Evolutionary conservation across 331 rosid genomes (phyloP).

Genomic region (Stylosanthes scabra): DNA sequence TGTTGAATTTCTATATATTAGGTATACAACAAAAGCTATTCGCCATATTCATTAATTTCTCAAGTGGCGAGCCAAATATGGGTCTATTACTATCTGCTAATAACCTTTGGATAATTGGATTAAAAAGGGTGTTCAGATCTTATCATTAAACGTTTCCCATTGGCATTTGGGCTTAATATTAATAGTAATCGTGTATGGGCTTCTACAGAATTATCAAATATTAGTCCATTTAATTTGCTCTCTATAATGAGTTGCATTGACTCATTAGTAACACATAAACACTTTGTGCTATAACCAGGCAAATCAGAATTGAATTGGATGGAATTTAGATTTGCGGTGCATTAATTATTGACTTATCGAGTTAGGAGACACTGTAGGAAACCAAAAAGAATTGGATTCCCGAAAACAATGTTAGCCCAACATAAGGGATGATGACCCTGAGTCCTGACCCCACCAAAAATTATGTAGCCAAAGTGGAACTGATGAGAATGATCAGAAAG

Average conservation of each 20-base stretch:
- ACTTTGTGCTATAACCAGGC: neutral
- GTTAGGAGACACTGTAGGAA: too few relatives aligned
- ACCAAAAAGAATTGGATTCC: neutral
- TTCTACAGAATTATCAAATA: neutral
- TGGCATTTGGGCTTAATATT: neutral
- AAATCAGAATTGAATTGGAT: neutral
- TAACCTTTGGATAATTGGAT: too few relatives aligned
- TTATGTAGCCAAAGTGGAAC: neutral
- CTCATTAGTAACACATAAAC: neutral
- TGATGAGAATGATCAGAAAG: neutral
- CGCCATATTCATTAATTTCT: constrained; percentile 10
- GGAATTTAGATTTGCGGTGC: too few relatives aligned
- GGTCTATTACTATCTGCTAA: too few relatives aligned
- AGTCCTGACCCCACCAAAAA: neutral
- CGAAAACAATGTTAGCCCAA: neutral
- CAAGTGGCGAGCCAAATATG: constrained; percentile 7
- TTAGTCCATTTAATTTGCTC: too few relatives aligned
- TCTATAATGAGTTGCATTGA: too few relatives aligned
- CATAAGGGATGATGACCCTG: neutral
- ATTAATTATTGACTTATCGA: too few relatives aligned
- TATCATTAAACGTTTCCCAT: neutral
- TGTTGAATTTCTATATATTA: neutral
- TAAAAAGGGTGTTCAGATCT: too few relatives aligned
- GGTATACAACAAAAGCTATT: neutral
- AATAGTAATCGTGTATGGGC: neutral